Percentiles rank a stretch among this genome's conserved stretches.
Conservation (phyloP, 345 rosid genomes). For the Chamaenerion angustifolium region DNA sequence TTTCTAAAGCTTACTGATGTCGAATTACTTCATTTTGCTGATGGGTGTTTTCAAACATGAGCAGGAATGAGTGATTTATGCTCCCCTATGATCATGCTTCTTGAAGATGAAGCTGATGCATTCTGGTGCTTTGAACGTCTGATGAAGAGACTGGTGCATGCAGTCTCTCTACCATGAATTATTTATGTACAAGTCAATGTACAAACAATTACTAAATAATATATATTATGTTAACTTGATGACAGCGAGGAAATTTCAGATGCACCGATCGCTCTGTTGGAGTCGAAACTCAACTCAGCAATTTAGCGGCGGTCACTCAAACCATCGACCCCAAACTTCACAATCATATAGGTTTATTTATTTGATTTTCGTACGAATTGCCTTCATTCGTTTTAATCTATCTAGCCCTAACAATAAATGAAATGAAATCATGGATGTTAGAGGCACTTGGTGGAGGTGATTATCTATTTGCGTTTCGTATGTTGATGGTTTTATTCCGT, state of each 20-base stretch:
- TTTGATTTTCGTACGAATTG: too few species aligned
- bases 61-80: conserved; percentile 99
- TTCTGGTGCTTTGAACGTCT: conserved; percentile 97
- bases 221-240: too few species aligned
- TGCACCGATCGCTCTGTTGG: conserved; percentile 85
- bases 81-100: conserved; percentile 95
- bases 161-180: too few species aligned
- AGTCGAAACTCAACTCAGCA: conserved; percentile 82
- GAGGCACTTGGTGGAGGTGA: conserved; percentile 68
- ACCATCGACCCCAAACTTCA: conserved; percentile 92
- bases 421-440: neutral
- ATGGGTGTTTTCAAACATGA: neutral
- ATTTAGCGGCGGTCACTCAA: conserved; percentile 77
- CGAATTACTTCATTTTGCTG: too few species aligned
- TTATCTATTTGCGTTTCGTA: conserved; percentile 84
- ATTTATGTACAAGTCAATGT: too few species aligned
- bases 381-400: too few species aligned
- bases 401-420: too few species aligned
- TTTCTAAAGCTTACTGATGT: neutral
- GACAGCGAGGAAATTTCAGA: conserved; percentile 83
- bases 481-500: conserved; percentile 94
- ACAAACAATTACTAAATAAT: too few species aligned
- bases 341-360: conserved; percentile 69
- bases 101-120: conserved; percentile 86
- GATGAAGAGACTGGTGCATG: conserved; percentile 86